A percentile compares a stretch with the other conserved stretches of the same genome.
Conservation (phyloP, 2,329 filamentous ascomycete genomes). For the Calonectria honghensis region DNA sequence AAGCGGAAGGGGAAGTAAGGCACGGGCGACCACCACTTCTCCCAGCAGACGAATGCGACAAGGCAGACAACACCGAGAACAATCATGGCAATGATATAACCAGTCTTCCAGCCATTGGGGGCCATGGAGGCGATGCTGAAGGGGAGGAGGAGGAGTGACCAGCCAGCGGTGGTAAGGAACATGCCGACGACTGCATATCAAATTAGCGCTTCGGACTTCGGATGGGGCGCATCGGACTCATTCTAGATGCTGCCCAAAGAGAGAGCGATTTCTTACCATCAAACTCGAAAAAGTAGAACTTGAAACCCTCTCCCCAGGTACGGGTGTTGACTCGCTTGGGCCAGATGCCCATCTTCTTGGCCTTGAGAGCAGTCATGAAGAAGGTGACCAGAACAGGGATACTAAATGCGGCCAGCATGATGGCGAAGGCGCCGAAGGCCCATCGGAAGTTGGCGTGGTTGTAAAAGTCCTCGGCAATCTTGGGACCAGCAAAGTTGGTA, state of each 20-base stretch:
- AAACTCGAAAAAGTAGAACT: constrained; percentile 51
- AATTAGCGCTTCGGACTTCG: neutral
- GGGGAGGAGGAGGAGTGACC: constrained; percentile 75
- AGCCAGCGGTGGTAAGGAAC: constrained; percentile 70
- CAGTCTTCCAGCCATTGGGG: constrained; percentile 67
- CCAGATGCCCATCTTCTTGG: constrained; percentile 69
- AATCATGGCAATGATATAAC: constrained; percentile 72
- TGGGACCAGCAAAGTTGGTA: constrained; percentile 64
- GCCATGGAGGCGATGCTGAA: constrained; percentile 70
- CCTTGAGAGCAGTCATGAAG: constrained; percentile 73
- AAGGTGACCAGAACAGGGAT: constrained; percentile 75
- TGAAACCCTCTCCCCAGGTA: constrained; percentile 66
- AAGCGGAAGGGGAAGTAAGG: constrained; percentile 68
- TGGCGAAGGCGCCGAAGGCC: constrained; percentile 77
- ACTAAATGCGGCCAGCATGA: constrained; percentile 77
- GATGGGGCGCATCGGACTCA: neutral
- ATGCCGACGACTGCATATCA: constrained; percentile 66
- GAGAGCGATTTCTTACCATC: constrained; percentile 60
- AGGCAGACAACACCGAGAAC: constrained; percentile 72
- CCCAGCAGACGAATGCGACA: constrained; percentile 72
- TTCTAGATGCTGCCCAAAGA: neutral
- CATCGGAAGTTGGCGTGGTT: constrained; percentile 51
- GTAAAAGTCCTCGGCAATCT: constrained; percentile 51
- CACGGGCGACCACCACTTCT: constrained; percentile 65
- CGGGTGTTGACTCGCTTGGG: constrained; percentile 62